Base-by-base conservation (phyloP, 2,329 filamentous ascomycete genomes). In the Stagonosporopsis rhizophila region DNA sequence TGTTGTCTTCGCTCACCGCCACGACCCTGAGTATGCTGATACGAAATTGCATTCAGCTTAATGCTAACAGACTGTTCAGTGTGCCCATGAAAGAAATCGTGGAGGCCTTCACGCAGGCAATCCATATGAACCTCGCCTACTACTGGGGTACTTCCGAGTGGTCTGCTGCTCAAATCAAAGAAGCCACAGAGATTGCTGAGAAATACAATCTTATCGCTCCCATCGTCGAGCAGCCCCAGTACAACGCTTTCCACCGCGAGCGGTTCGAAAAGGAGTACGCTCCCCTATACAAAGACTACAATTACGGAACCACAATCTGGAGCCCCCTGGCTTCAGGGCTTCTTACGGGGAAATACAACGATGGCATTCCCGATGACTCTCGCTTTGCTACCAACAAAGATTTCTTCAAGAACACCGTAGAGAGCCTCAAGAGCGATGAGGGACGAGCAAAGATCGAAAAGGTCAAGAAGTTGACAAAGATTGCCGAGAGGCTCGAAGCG, bases 11-110 rank as follows among this genome's bases (percentile, higher is more conserved):
- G 85, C 86, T 3, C 86, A 88, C 72, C 79, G 85, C 23, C 82
- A 83, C 15, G 86, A 88, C 56, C 75, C 78, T 42, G 75, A 75
- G 75, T 77, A 68, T 17, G 68, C 47, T 39, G 30, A 6, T 5
- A 30, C 20, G 2, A 22, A 15, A 3, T 7, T 30, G 17, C n/a
- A 17, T 19, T 8, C 25, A 22, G 38, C 56, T 46, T 58, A 22
- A 6, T 34, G 19, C 62, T 62, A 44, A 67, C 32, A 37, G 7
- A 8, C 28, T 11, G 15, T 11, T 22, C 50, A 79, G 79, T 51
- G 85, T 84, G 2, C 83, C 84, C 3, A 86, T 87, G 80, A 84
- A 84, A 72, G 86, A 88, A 74, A 84, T 85, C 37, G 86, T 89
- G 23, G 80, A 82, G 59, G 80, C 76, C 39, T 82, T 82, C 72